Percentiles rank a stretch among this genome's conserved stretches.
Conservation (phyloP, 805 yeast genomes). For the Lipomyces starkeyi region DNA sequence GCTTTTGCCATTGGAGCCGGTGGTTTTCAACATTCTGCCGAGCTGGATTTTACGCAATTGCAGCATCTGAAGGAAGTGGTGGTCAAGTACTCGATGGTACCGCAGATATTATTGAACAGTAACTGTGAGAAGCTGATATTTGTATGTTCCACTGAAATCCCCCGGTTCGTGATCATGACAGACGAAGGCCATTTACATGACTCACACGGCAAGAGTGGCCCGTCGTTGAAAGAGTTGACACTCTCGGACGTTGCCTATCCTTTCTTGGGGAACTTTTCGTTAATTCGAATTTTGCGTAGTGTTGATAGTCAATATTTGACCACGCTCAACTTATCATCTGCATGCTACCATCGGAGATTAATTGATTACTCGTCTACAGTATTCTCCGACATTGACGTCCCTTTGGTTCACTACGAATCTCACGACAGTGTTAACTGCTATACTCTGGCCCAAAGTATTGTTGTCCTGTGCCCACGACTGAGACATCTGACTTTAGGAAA, state of each 20-base stretch:
- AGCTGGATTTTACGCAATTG: constrained; percentile 24
- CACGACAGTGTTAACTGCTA: background rate
- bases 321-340: constrained; percentile 20
- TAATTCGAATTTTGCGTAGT: constrained; percentile 14
- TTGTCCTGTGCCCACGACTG: constrained; percentile 19
- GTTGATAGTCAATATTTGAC: constrained; percentile 9
- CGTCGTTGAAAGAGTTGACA: constrained; percentile 9
- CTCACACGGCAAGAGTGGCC: constrained; percentile 4
- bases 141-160: constrained; percentile 29
- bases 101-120: constrained; percentile 17
- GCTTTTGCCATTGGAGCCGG: constrained; percentile 28
- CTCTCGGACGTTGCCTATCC: constrained; percentile 31
- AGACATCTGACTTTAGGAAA: constrained; percentile 19
- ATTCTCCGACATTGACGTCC: constrained; percentile 16
- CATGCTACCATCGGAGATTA: constrained; percentile 20
- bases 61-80: constrained; percentile 15
- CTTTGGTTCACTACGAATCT: background rate
- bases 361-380: constrained; percentile 22
- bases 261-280: constrained; percentile 22
- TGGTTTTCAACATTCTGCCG: constrained; percentile 19
- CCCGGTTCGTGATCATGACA: constrained; percentile 17
- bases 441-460: constrained; percentile 21
- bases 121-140: constrained; percentile 5
- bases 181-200: constrained; percentile 11
- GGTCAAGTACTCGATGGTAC: constrained; percentile 27